Evolutionary conservation across 2,329 filamentous ascomycete species (phyloP).

Genomic region (Colletotrichum australisinense): DNA sequence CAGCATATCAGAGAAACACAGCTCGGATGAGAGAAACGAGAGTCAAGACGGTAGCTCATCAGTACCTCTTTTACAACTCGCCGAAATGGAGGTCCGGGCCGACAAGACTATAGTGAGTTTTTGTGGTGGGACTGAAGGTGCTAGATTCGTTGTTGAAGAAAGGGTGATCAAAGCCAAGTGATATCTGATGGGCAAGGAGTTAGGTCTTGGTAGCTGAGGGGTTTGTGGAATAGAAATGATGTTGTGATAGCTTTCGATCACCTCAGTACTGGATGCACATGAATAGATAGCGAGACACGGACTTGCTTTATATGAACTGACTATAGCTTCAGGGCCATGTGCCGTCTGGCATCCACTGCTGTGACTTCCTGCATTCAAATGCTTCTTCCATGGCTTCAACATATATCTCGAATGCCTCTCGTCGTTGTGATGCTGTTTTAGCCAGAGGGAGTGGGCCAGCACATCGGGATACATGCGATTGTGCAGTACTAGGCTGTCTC

Average conservation of each 20-base stretch:
- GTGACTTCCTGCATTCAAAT: background rate
- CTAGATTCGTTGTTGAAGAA: background rate
- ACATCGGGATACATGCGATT: background rate
- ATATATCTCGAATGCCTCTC: background rate
- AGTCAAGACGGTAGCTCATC: background rate
- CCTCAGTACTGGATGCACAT: background rate
- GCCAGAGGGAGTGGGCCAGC: too few species aligned
- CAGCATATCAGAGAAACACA: background rate
- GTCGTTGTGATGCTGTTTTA: too few species aligned
- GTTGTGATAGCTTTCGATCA: background rate
- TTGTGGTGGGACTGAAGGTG: background rate
- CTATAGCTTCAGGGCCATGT: background rate
- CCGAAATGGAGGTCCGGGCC: background rate
- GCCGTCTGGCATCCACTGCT: background rate
- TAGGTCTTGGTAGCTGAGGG: background rate
- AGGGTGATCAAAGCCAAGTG: background rate
- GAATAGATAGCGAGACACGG: background rate
- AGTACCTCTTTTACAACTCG: background rate
- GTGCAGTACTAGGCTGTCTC: background rate
- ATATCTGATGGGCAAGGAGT: background rate
- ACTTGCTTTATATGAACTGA: background rate
- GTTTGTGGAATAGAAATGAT: background rate
- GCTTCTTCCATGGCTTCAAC: background rate
- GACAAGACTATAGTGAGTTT: background rate
- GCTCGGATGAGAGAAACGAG: background rate